A percentile compares a stretch with the other conserved stretches of the same genome.
Evolutionary conservation across 306 rosid species (phyloP).

Genomic region (Purshia tridentata): DNA sequence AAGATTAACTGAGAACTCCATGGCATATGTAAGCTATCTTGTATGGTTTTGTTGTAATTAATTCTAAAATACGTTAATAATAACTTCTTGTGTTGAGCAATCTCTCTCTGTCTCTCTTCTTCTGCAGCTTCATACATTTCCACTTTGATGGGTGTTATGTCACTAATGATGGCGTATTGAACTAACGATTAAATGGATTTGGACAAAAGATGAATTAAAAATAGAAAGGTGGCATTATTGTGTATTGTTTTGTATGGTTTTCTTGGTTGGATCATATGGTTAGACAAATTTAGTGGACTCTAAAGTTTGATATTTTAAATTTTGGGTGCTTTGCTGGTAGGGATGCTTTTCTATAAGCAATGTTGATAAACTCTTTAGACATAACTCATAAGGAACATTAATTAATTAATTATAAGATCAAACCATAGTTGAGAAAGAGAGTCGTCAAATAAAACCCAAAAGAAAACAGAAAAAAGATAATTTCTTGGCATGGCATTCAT

Average conservation of each 20-base stretch:
- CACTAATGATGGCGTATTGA: neutral
- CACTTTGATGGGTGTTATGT: neutral
- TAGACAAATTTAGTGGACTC: slow-evolving; percentile 16
- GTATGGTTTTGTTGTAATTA: neutral
- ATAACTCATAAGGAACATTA: neutral
- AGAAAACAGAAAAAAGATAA: too few species aligned
- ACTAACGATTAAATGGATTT: neutral
- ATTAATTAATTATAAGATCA: neutral
- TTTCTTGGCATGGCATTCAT: too few species aligned
- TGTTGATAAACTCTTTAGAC: neutral
- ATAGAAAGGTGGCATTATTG: slow-evolving; percentile 6
- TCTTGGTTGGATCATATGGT: neutral
- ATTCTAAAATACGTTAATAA: neutral
- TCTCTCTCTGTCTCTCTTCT: neutral
- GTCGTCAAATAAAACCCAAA: too few species aligned
- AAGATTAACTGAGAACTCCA: neutral
- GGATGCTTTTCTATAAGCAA: neutral
- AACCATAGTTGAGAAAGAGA: too few species aligned
- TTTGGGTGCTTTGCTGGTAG: neutral
- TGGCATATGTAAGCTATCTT: neutral
- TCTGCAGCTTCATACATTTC: neutral
- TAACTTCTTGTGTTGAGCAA: neutral
- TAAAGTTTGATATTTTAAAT: neutral
- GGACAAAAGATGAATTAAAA: neutral
- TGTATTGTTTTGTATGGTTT: slow-evolving; percentile 11